These are phyloP conservation scores for Aspergillus nomiae DNA, from an alignment of 2,329 filamentous ascomycete genomes.

Conservation along the genomic window DNA sequence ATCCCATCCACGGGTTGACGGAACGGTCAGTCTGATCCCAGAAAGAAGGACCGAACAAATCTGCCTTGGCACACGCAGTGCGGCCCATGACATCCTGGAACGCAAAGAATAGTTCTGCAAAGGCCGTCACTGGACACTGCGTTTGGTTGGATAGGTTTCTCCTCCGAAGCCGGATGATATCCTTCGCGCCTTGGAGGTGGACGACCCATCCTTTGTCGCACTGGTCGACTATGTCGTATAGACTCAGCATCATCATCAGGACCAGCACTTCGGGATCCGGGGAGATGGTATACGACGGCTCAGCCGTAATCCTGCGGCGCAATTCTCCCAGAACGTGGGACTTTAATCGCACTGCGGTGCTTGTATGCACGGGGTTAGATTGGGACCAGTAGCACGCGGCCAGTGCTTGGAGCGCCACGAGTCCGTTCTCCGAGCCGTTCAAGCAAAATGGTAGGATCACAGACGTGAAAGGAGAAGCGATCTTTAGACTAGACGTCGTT, in stretches of 20 bases:
- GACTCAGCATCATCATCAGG: slow-evolving; percentile 38
- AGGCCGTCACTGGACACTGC: slow-evolving; percentile 9
- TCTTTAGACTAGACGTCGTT: background rate
- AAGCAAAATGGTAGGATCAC: background rate
- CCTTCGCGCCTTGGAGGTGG: slow-evolving; percentile 43
- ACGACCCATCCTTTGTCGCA: slow-evolving; percentile 42
- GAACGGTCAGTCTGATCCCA: slow-evolving; percentile 30
- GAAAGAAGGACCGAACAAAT: slow-evolving; percentile 44
- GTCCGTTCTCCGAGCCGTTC: background rate
- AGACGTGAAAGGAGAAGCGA: background rate
- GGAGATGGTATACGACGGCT: background rate
- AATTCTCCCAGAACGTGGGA: background rate
- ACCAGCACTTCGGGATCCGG: slow-evolving; percentile 23
- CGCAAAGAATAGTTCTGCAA: slow-evolving; percentile 42
- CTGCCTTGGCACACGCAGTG: slow-evolving; percentile 45
- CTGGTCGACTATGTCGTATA: slow-evolving; percentile 37
- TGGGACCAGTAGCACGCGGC: background rate
- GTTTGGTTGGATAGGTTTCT: slow-evolving; percentile 13
- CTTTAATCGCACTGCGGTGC: background rate
- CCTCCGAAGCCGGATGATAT: slow-evolving; percentile 40
- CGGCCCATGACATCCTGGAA: slow-evolving; percentile 49
- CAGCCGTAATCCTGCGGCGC: background rate
- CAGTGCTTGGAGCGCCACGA: background rate
- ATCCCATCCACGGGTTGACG: slow-evolving; percentile 6
- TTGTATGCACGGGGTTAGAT: background rate